Base-by-base conservation (phyloP, 768 basidiomycete species). In the Symmetrospora coprosmae region DNA sequence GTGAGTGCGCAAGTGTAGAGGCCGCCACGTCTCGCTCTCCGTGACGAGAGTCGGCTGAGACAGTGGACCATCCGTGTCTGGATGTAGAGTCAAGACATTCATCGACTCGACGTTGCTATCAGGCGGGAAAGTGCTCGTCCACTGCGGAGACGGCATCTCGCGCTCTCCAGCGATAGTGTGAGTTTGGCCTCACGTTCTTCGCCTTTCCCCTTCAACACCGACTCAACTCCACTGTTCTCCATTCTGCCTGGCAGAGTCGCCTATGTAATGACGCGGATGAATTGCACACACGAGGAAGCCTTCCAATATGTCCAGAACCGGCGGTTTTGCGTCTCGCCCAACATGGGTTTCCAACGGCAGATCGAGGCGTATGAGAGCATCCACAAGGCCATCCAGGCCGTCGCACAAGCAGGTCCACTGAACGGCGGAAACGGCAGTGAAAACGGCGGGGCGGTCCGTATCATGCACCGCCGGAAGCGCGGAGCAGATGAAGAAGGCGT, bases 301-400 rank as follows among this genome's bases (percentile, higher is more conserved):
- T 69, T 69, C 40, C 31, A 43, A 2, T 66, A 68, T 27, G 68
- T 69, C 9, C 68, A 69, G 47, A 37, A 60, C 1, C 78, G 88
- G 46, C 79, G 89, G 43, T 94, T 92, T 68, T 94, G 89, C 72
- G 90, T 91, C 64, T 87, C 86, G 0, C 90, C 88, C 11, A 89
- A 92, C 67, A 82, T 84, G 14, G 89, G 87, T 2, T 94, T 94
- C 73, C 71, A 91, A 67, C 86, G 85, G 9, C 89, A 92, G 71
- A 84, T 92, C 70, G 91, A 92, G 79, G 89, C 90, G 75, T 92
- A 90, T 65, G 87, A 91, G 72, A 85, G 87, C 3, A 92, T 92
- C 69, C 87, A 90, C 71, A 82, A 80, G 67, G 89, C 89, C 8
- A 80, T 76, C 56, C 75, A 80, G 23, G 85, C 85, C 0, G 77